Base-by-base conservation (phyloP, 1,284 basidiomycete genomes). In the Calocybe gambosa region DNA sequence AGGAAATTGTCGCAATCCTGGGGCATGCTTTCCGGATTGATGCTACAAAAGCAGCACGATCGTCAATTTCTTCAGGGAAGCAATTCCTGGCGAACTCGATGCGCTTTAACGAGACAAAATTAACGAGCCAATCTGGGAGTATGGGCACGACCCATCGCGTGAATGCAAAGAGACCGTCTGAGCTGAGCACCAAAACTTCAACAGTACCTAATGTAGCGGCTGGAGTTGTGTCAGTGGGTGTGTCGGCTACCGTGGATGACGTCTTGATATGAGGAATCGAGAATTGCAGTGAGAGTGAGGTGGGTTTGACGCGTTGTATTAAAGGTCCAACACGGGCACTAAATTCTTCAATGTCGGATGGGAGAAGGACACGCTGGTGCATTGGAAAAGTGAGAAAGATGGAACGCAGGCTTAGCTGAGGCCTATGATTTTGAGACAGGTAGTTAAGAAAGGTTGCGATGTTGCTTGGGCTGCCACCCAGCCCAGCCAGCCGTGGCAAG, bases 81-180 rank as follows among this genome's bases (percentile, higher is more conserved):
- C 57, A 57, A 16, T 49, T 50, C 10, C 38, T 40, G 8, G 50
- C 49, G 2, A 58, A 43, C 19, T 35, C 26, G 10, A 58, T 47
- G 5, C 43, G 40, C 29, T 25, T 40, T 31, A 58, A 33, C 16
- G 49, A 34, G 3, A 43, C 42, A 36, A 58, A 58, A 33, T 49
- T 51, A 0, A 49, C 46, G 12, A 58, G 51, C 56, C 57, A 58
- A 25, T 40, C 39, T 16, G 54, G 46, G 15, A 58, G 29, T 37
- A 26, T 19, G 9, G 57, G 56, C 9, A 48, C 34, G 7, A 53
- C 52, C 57, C 57, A 56, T 35, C 39, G 45, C 12, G 15, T 49
- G 35, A 58, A 57, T 15, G 50, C 44, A 45, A 56, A 56, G 31
- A 40, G 33, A 1, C 52, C 53, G 23, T 58, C 57, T 1, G 57